Base-by-base conservation (phyloP, 2,329 filamentous ascomycete genomes). In the Fusarium papillatum region DNA sequence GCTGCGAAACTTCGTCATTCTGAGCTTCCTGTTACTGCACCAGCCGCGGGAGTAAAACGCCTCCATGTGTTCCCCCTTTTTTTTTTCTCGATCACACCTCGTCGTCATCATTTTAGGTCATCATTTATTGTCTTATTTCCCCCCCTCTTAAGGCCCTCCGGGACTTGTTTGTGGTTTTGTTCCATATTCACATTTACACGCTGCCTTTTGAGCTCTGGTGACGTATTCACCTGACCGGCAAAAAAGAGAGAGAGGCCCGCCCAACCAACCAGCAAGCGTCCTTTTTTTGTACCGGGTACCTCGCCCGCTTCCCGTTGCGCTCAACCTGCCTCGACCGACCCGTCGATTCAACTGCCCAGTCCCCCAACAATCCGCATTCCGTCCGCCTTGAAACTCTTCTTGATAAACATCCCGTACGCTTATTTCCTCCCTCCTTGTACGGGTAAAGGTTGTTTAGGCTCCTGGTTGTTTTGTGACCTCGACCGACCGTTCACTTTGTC, bases 361-460 rank as follows among this genome's bases (percentile, higher is more conserved):
- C 50, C 50, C 62, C 48, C 63, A 76, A 76, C 74, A 76, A 69
- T 76, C 75, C 71, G 61, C 74, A 74, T 76, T 60, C 64, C 68
- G 34, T 76, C 64, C 11, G 63, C 11, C 67, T 61, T 36, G 48
- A 43, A 53, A 53, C 66, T 65, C 71, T 76, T 36, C 29, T n/a
- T 57, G 29, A 39, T 41, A 43, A 38, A 60, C 61, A 53, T 64
- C 19, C 41, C 43, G 43, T 60, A 41, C 63, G 39, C 55, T 67
- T 53, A 63, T 29, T 55, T 62, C 34, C 46, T 39, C 39, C 36
- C 50, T 74, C 36, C 17, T n/a, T 70, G 31, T 46, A 17, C 36
- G 73, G 61, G 68, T 68, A 66, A 72, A 65, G 50, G 43, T 76
- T 63, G 36, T 60, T 34, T 69, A 76, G 74, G 68, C 34, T 57